Conservation (phyloP, 345 rosid genomes). For the Dipteronia sinensis region DNA sequence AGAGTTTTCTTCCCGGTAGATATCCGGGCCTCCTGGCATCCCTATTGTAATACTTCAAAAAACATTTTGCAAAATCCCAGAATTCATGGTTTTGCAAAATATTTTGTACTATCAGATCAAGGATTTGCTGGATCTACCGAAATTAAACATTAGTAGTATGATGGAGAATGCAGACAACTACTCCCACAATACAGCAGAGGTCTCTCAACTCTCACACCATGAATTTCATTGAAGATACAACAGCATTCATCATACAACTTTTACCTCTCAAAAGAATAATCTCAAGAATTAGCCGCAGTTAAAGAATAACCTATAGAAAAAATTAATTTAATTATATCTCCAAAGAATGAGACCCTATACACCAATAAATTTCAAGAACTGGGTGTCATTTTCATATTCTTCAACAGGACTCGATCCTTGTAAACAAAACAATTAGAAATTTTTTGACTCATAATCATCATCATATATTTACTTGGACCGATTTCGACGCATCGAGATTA, state of each 20-base stretch:
- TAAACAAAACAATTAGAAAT: neutral
- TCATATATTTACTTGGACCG: slow-evolving; percentile 35
- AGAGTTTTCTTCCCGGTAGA: no score
- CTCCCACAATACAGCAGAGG: no score
- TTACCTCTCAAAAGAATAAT: neutral
- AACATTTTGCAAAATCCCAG: no score
- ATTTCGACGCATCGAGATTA: slow-evolving; percentile 63
- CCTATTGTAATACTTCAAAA: no score
- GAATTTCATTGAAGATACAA: neutral
- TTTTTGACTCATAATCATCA: slow-evolving; percentile 18
- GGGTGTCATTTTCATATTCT: neutral
- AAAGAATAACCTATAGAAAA: neutral
- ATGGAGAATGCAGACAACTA: no score
- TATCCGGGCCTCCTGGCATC: no score
- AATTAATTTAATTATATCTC: neutral
- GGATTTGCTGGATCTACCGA: no score
- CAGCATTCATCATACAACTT: neutral
- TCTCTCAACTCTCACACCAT: neutral
- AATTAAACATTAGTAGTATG: no score
- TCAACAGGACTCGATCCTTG: neutral
- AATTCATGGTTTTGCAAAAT: no score
- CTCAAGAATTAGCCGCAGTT: neutral
- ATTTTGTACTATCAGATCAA: no score
- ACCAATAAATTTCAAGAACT: neutral
- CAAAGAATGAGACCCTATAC: neutral